Evolutionary conservation across 352 stramenopile species (phyloP).

Genomic region (Globisporangium acanthophoron): DNA sequence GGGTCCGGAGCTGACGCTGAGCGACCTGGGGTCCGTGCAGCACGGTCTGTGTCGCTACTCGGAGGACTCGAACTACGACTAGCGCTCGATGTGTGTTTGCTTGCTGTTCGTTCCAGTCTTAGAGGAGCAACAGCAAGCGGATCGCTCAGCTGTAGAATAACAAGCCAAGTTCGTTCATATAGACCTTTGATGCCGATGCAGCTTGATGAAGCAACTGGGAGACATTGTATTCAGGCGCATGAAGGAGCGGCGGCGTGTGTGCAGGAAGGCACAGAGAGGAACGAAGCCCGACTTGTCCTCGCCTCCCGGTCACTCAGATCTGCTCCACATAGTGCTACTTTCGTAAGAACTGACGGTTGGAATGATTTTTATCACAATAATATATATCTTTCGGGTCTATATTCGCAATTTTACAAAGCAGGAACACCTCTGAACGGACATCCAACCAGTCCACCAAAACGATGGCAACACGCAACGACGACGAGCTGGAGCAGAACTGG

Average conservation of each 20-base stretch:
- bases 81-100: neutral
- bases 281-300: too few relatives aligned
- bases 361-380: neutral
- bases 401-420: too few relatives aligned
- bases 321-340: too few relatives aligned
- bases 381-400: too few relatives aligned
- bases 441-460: neutral
- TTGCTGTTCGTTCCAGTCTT: neutral
- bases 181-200: too few relatives aligned
- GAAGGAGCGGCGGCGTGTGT: too few relatives aligned
- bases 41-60: conserved; percentile 13
- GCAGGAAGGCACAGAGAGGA: too few relatives aligned
- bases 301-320: too few relatives aligned
- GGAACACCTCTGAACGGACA: neutral
- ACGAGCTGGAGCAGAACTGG: conserved; percentile 69
- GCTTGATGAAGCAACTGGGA: too few relatives aligned
- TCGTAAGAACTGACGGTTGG: too few relatives aligned
- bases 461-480: conserved; percentile 35
- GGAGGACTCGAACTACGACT: conserved; percentile 22
- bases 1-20: conserved; percentile 32
- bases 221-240: too few relatives aligned
- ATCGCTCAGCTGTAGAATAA: neutral
- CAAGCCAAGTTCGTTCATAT: neutral
- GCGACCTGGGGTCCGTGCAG: conserved; percentile 27
- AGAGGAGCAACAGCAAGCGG: neutral